A percentile compares a stretch with the other conserved stretches of the same genome.
These are phyloP conservation scores for Schizochytrium sp. DNA, from an alignment of 108 stramenopile species.

Conservation along the genomic window DNA sequence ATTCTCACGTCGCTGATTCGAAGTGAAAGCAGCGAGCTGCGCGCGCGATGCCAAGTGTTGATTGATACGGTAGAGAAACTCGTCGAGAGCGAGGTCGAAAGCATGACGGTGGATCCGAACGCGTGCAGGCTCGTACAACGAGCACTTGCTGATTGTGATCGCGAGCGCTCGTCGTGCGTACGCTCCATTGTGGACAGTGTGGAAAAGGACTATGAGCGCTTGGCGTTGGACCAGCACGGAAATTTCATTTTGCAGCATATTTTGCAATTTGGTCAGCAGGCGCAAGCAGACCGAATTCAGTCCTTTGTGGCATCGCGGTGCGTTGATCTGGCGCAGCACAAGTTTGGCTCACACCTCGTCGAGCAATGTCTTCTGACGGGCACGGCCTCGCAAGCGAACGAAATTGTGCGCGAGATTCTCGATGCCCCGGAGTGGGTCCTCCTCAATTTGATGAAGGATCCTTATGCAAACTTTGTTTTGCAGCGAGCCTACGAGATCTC, in stretches of 20 bases:
- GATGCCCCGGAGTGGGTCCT: not conserved
- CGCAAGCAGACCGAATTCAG: not conserved
- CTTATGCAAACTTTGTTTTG: not conserved
- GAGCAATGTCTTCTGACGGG: not conserved
- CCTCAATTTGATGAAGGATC: not conserved
- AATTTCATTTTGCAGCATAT: constrained; percentile 13
- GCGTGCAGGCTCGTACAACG: not conserved
- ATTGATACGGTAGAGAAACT: not conserved
- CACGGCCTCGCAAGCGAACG: not conserved
- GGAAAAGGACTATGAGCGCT: not conserved
- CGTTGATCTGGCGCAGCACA: not conserved
- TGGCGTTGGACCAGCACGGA: not conserved
- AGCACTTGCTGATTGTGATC: not conserved
- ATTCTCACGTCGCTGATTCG: not conserved
- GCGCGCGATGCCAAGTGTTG: not conserved
- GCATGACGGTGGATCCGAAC: not conserved
- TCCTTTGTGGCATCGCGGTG: not conserved
- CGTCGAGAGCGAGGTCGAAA: not conserved
- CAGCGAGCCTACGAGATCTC: not conserved
- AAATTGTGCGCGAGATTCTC: not conserved
- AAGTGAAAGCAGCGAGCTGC: not conserved
- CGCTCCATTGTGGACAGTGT: not conserved
- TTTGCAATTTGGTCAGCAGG: not conserved
- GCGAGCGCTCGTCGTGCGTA: not conserved
- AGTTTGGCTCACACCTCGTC: not conserved